phyloP scores from a whole-genome alignment of 2,329 filamentous ascomycete genomes.

The Fusarium sp. region DNA sequence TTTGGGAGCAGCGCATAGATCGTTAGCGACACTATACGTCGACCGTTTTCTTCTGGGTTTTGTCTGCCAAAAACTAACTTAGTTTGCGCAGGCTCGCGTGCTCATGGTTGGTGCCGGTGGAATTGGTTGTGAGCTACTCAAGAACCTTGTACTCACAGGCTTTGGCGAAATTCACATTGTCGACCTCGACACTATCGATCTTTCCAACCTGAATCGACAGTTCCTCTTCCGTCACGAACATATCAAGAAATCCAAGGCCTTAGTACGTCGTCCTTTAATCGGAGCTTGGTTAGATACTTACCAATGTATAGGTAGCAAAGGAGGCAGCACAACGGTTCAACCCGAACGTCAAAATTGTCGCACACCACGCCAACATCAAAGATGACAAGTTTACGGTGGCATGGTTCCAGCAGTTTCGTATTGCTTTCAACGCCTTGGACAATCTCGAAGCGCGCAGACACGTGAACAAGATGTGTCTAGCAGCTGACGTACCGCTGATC shows the following conservation, averaged over 20 bases:
- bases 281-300: constrained; percentile 38
- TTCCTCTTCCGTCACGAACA: constrained; percentile 97
- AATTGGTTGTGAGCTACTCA: constrained; percentile 97
- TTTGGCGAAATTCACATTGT: constrained; percentile 96
- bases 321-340: constrained; percentile 93
- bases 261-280: constrained; percentile 68
- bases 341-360: constrained; percentile 85
- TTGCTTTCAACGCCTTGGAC: constrained; percentile 97
- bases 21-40: constrained; percentile 7
- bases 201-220: constrained; percentile 97
- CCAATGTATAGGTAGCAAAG: constrained; percentile 79
- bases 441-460: constrained; percentile 94
- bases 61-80: constrained; percentile 32
- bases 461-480: constrained; percentile 97
- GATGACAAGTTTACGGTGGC: constrained; percentile 85
- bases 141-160: constrained; percentile 92
- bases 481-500: constrained; percentile 88
- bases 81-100: constrained; percentile 75
- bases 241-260: constrained; percentile 96
- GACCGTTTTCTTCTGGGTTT: constrained; percentile 9
- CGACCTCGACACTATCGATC: constrained; percentile 97
- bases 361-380: constrained; percentile 96
- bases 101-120: constrained; percentile 96
- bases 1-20: constrained; percentile 10
- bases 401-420: constrained; percentile 85